A percentile compares a stretch with the other conserved stretches of the same genome.
These are phyloP conservation scores for Crithidia bombi DNA, from an alignment of 208 protist species.

Conservation along the genomic window DNA sequence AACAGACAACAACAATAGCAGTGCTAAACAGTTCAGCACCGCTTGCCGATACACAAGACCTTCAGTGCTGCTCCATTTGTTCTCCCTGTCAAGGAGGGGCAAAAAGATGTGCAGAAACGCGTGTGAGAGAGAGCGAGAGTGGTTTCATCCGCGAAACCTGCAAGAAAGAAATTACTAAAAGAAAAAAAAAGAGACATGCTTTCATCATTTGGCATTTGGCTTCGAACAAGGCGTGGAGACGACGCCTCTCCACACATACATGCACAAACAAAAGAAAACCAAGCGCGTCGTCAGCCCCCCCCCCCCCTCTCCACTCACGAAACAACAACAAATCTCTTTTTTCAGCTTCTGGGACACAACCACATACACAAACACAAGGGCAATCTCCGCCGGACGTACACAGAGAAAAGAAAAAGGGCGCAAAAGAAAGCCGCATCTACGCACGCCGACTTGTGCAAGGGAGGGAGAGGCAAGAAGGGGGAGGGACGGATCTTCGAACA, in stretches of 20 bases:
- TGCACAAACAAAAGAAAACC: background rate
- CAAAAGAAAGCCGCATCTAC: too few relatives aligned
- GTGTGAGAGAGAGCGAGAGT: background rate
- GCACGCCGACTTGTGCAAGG: too few relatives aligned
- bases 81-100: background rate
- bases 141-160: slow-evolving; percentile 21
- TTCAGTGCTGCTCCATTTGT: background rate
- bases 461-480: too few relatives aligned
- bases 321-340: too few relatives aligned
- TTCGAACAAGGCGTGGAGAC: background rate
- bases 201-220: background rate
- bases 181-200: slow-evolving; percentile 3
- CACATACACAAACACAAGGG: too few relatives aligned
- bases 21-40: background rate
- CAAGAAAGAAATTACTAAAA: slow-evolving; percentile 10
- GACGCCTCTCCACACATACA: background rate
- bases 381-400: too few relatives aligned
- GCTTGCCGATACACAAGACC: background rate
- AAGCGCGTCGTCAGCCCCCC: too few relatives aligned
- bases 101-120: background rate
- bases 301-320: too few relatives aligned
- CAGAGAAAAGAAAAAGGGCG: too few relatives aligned
- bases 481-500: too few relatives aligned
- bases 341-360: too few relatives aligned
- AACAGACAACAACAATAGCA: background rate